Evolutionary conservation across 768 basidiomycete genomes (phyloP).

Genomic region (Cystofilobasidium capitatum): DNA sequence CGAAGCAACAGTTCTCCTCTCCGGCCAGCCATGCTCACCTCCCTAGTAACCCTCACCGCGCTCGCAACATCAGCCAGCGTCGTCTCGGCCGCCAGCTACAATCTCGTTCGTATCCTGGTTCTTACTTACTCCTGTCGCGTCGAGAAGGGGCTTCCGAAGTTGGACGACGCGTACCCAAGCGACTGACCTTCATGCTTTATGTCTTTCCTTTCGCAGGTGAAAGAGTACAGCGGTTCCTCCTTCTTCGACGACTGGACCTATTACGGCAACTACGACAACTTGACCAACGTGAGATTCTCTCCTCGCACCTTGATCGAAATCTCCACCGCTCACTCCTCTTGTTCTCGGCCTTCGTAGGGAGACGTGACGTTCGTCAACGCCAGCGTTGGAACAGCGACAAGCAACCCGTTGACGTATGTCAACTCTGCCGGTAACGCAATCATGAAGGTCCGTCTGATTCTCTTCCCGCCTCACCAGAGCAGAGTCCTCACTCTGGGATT

Average conservation of each 20-base stretch:
- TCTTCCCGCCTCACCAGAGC: not conserved
- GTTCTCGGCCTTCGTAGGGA: not conserved
- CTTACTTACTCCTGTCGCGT: not conserved
- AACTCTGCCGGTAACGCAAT: conserved; percentile 63
- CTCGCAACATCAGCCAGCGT: conserved; percentile 1
- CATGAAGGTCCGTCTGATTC: conserved; percentile 44
- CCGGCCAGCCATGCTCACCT: not conserved
- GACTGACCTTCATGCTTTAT: not conserved
- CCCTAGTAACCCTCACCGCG: not conserved
- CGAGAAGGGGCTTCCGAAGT: not conserved
- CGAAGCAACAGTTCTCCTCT: not conserved
- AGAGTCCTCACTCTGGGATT: not conserved
- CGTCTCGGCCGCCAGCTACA: conserved; percentile 2
- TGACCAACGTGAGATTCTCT: conserved; percentile 53
- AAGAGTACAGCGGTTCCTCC: conserved; percentile 51
- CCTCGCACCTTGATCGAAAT: not conserved
- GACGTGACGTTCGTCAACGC: conserved; percentile 37
- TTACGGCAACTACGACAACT: conserved; percentile 51
- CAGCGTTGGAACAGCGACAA: conserved; percentile 25
- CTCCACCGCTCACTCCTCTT: not conserved
- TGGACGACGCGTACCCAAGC: not conserved
- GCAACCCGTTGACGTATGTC: conserved; percentile 35
- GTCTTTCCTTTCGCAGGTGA: conserved; percentile 33
- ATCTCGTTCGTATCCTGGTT: not conserved
- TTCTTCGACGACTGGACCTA: conserved; percentile 65